Evolutionary conservation across 148 eudicot species (phyloP), one percentile per base, ranked within the genome.

Genomic region (Nyssa sinensis): DNA sequence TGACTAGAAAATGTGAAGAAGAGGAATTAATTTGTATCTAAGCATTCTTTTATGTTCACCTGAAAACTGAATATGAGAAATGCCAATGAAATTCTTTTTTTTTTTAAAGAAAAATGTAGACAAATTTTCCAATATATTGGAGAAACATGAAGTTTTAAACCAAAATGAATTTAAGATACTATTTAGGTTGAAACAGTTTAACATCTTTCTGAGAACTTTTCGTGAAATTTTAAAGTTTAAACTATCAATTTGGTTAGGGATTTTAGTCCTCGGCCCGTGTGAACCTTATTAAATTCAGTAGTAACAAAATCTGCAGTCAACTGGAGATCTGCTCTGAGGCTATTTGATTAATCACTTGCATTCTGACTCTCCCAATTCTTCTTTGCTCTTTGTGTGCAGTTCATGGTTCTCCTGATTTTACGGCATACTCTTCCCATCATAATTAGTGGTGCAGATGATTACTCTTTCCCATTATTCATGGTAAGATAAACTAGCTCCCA

Each of bases 371-470:
- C 23, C 35, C 5, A 28, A 35, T 1, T 39, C 33, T 57, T 65
- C 16, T 4, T 14, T 59, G 30, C 69, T 11, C 14, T 44, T 1
- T 70, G 30, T 53, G 32, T 79, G 76, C 91, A 94, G 98, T 91
- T 94, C 66, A 74, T 91, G 83, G 84, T 91, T 67, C 97, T 94
- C 31, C 70, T 94, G 77, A 81, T 94, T 44, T 76, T 94, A 64
- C 82, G 98, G 73, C 98, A 91, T 79, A 81, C 85, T 39, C 87
- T 90, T 55, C 98, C 98, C 2, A 49, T 90, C 59, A 47, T 94
- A 73, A 79, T 82, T 66, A 81, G 75, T 62, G 95, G 90, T 75
- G 78, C 76, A 12, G 89, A 82, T 62, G 80, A 77, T 30, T 89
- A 81, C 12, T 81, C 88, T 69, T 71, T 89, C 41, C 90, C 97